Percentiles rank a stretch among this genome's conserved stretches.
phyloP scores from a whole-genome alignment of 2,329 filamentous ascomycete species.

The Aspergillus niger region DNA sequence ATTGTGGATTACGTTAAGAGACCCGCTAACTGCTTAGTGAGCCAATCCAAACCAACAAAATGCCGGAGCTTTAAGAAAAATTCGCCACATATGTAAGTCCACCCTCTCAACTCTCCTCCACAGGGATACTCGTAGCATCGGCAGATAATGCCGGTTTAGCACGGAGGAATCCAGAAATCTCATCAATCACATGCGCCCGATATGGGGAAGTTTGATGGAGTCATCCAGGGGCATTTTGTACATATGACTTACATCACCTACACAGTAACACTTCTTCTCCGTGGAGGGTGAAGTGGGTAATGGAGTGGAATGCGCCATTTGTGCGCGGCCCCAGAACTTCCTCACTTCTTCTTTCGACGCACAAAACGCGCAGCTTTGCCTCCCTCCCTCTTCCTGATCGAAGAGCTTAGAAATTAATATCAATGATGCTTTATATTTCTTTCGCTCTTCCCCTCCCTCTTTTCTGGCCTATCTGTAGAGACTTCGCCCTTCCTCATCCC shows the following conservation, averaged over 20 bases:
- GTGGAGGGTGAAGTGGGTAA: not conserved
- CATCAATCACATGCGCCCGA: not conserved
- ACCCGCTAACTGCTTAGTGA: not conserved
- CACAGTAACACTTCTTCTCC: too few relatives aligned
- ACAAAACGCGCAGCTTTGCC: conserved; percentile 35
- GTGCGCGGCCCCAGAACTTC: conserved; percentile 33
- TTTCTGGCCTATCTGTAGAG: not conserved
- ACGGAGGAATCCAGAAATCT: too few relatives aligned
- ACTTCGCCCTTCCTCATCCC: not conserved
- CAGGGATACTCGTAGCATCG: too few relatives aligned
- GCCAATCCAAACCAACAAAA: too few relatives aligned
- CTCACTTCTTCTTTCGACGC: conserved; percentile 21
- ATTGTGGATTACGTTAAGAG: too few relatives aligned
- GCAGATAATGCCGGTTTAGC: too few relatives aligned
- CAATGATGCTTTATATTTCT: not conserved
- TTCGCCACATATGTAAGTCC: too few relatives aligned
- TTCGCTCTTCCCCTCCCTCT: not conserved
- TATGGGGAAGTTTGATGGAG: not conserved
- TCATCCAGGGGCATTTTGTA: not conserved
- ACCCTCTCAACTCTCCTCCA: too few relatives aligned
- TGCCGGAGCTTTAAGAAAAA: too few relatives aligned
- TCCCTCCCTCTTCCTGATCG: conserved; percentile 7
- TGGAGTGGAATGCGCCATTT: conserved; percentile 35
- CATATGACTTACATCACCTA: conserved; percentile 1
- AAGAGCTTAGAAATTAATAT: conserved; percentile 6